A percentile compares a stretch with the other conserved stretches of the same genome.
Conservation (phyloP, 345 rosid genomes). For the Salix caprea region DNA sequence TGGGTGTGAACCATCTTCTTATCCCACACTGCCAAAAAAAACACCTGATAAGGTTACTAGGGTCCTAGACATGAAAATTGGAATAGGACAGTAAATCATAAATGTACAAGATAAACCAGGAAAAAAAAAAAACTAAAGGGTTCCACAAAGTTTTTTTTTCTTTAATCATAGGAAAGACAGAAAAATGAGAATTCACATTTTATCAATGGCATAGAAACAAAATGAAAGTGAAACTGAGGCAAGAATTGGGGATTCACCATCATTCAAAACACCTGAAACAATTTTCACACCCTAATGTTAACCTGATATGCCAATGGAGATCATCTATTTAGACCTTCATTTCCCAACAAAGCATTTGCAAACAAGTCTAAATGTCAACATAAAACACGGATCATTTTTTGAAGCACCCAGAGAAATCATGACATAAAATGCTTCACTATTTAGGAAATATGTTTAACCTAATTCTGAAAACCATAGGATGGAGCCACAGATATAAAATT, state of each 20-base stretch:
- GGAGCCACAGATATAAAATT: too few species aligned
- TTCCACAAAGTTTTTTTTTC: neutral
- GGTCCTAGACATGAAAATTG: neutral
- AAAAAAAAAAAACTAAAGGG: neutral
- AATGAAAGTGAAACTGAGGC: too few species aligned
- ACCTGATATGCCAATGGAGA: too few species aligned
- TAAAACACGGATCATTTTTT: neutral
- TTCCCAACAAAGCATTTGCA: too few species aligned
- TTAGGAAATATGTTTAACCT: neutral
- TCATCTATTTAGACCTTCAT: too few species aligned
- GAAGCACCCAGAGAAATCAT: neutral
- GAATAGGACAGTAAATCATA: neutral
- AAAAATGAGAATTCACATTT: too few species aligned
- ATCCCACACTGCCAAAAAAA: slow-evolving; percentile 72
- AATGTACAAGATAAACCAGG: neutral
- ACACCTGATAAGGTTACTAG: neutral
- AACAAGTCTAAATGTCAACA: neutral
- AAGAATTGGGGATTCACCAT: too few species aligned
- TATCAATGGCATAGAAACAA: too few species aligned
- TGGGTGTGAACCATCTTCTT: slow-evolving; percentile 94
- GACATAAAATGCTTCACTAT: neutral
- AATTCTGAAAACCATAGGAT: too few species aligned
- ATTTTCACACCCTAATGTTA: too few species aligned
- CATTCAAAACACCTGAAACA: too few species aligned
- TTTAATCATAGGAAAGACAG: too few species aligned